phyloP scores from a whole-genome alignment of 345 rosid genomes.

The Pistacia atlantica region DNA sequence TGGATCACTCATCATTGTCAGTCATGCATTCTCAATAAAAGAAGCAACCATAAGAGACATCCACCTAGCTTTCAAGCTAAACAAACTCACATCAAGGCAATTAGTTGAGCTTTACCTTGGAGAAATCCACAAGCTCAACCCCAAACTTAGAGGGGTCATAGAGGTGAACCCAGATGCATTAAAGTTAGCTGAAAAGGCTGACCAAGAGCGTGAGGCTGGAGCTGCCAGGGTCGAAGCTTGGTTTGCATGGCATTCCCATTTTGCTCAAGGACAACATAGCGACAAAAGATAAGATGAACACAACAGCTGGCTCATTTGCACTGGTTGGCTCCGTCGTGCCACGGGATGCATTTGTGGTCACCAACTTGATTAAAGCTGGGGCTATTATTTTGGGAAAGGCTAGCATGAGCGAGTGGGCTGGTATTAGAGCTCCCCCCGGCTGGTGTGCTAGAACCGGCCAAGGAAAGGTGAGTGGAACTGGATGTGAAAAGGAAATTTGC shows the following conservation, averaged over 20 bases:
- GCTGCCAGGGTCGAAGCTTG: slow-evolving; percentile 16
- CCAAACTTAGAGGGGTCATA: neutral
- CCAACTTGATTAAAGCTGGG: slow-evolving; percentile 55
- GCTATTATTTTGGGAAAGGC: slow-evolving; percentile 79
- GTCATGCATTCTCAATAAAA: slow-evolving; percentile 32
- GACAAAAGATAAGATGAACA: slow-evolving; percentile 66
- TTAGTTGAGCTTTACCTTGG: neutral
- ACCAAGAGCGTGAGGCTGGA: slow-evolving; percentile 26
- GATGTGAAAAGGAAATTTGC: too few species aligned
- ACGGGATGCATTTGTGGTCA: slow-evolving; percentile 65
- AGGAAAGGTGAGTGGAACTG: slow-evolving; percentile 53
- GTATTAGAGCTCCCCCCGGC: slow-evolving; percentile 45
- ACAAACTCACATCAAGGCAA: slow-evolving; percentile 24
- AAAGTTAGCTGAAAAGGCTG: slow-evolving; percentile 11
- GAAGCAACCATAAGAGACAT: slow-evolving; percentile 49
- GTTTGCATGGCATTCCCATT: slow-evolving; percentile 68
- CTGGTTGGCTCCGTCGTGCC: slow-evolving; percentile 64
- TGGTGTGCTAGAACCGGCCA: slow-evolving; percentile 65
- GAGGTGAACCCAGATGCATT: slow-evolving; percentile 19
- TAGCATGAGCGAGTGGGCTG: slow-evolving; percentile 70
- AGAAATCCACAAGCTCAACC: slow-evolving; percentile 5
- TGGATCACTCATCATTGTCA: neutral
- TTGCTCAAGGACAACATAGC: slow-evolving; percentile 68
- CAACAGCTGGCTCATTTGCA: slow-evolving; percentile 72
- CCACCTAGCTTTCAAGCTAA: slow-evolving; percentile 44